phyloP scores from a whole-genome alignment of 2,329 filamentous ascomycete genomes.

The Lachnellula cervina region DNA sequence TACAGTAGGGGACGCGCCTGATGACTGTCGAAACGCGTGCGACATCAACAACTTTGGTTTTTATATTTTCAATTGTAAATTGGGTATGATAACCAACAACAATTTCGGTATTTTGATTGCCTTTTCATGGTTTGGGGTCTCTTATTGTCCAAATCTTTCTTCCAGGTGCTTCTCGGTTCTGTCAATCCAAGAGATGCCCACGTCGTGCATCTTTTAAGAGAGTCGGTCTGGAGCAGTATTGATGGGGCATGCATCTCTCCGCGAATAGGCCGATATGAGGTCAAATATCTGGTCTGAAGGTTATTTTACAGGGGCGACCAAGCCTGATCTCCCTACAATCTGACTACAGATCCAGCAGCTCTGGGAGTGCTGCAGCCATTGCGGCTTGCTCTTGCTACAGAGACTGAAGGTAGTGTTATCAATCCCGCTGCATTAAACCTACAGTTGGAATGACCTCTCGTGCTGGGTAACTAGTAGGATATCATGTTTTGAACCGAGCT shows the following conservation, averaged over 20 bases:
- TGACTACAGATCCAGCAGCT: slow-evolving; percentile 59
- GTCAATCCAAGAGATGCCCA: slow-evolving; percentile 22
- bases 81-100: no score
- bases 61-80: no score
- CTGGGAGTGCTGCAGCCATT: slow-evolving; percentile 56
- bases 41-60: no score
- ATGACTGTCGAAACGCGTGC: no score
- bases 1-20: no score
- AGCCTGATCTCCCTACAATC: slow-evolving; percentile 55
- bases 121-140: no score
- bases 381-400: slow-evolving; percentile 55
- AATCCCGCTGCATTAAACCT: slow-evolving; percentile 56
- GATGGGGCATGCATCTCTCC: slow-evolving; percentile 65
- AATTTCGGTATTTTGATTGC: no score
- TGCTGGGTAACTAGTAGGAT: slow-evolving; percentile 70
- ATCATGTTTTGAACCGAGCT: slow-evolving; percentile 67
- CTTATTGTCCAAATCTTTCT: no score
- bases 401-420: slow-evolving; percentile 61
- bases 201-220: slow-evolving; percentile 50
- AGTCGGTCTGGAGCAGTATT: slow-evolving; percentile 59
- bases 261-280: slow-evolving; percentile 54
- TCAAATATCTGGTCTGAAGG: slow-evolving; percentile 54
- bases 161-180: slow-evolving; percentile 18
- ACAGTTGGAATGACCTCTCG: slow-evolving; percentile 61
- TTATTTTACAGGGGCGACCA: slow-evolving; percentile 64